Conservation (phyloP, 805 yeast genomes). For the Candida peoriensis region DNA sequence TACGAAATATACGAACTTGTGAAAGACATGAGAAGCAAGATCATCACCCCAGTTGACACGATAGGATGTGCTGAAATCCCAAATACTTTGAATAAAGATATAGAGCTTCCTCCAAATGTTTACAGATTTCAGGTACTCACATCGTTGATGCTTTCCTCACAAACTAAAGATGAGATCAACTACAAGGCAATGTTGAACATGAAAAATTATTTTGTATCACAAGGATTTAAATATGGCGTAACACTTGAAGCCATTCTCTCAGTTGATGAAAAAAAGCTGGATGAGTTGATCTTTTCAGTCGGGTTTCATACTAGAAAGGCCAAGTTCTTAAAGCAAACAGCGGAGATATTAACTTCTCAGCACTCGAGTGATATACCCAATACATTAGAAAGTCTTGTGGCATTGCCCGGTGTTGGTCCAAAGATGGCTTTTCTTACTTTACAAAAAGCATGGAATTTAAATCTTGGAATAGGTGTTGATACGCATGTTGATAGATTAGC, state of each 20-base stretch:
- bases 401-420: slow-evolving; percentile 91
- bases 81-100: slow-evolving; percentile 28
- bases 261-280: slow-evolving; percentile 53
- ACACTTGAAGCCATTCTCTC: slow-evolving; percentile 48
- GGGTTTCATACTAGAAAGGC: slow-evolving; percentile 88
- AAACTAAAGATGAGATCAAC: slow-evolving; percentile 86
- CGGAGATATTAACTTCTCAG: slow-evolving; percentile 43
- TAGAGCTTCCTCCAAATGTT: slow-evolving; percentile 28
- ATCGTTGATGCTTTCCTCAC: slow-evolving; percentile 83
- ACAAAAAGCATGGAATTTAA: slow-evolving; percentile 77
- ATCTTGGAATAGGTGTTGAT: slow-evolving; percentile 88
- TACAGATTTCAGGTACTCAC: slow-evolving; percentile 70
- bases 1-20: slow-evolving; percentile 52
- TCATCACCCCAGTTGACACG: slow-evolving; percentile 81
- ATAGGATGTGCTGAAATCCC: slow-evolving; percentile 76
- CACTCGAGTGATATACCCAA: slow-evolving; percentile 70
- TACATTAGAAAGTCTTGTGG: slow-evolving; percentile 55
- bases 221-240: slow-evolving; percentile 46
- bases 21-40: slow-evolving; percentile 58
- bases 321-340: slow-evolving; percentile 55
- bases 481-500: slow-evolving; percentile 83
- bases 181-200: slow-evolving; percentile 63
- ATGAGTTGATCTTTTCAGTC: slow-evolving; percentile 64
- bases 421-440: slow-evolving; percentile 85
- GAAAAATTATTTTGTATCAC: slow-evolving; percentile 40